Evolutionary conservation across 1,139 yeast genomes (phyloP), one percentile per base, ranked within the genome.

Genomic region (Geotrichum siamense): DNA sequence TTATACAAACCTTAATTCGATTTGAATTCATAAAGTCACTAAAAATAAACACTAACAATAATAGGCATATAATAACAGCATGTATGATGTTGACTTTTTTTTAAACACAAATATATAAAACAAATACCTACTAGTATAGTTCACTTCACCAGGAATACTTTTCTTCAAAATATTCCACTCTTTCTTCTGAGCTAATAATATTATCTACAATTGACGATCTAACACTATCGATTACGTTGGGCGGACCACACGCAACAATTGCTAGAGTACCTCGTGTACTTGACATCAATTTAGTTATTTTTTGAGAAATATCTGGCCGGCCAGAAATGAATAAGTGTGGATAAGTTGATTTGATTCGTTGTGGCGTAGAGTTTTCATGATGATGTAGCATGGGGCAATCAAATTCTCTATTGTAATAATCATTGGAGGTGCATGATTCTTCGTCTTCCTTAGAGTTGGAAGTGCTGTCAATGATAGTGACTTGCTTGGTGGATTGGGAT

Each of bases 161-260:
- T 51, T 71, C 74, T 39, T 70, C 72, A 38, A 62, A 63, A 47
- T 62, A 63, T 41, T 62, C 65, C 8, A 62, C 56, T 2, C 61
- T 53, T 10, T 48, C 61, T 12, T 48, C 49, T 1, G 63, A 47
- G 10, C 50, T 49, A 15, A 51, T 53, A n/a, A 60, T 40, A 37
- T 51, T 51, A 1, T 53, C 52, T n/a, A 58, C 51, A 6, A 66
- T 65, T 5, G 65, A 57, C 3, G 51, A 39, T 48, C 76, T 63
- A 3, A 68, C 54, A 16, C 59, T 63, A 45, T 68, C 72, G 31
- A 64, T 65, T 55, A 73, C 64, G 1, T 55, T 20, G 0, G 62
- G 52, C 2, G 77, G 75, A 3, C 76, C 77, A 56, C 76, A 71
- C 5, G 65, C 57, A 19, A 71, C 53, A 26, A 73, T 59, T 1